Base-by-base conservation (phyloP, 192 early-diverging fungal species). In the Pilaira anomala region DNA sequence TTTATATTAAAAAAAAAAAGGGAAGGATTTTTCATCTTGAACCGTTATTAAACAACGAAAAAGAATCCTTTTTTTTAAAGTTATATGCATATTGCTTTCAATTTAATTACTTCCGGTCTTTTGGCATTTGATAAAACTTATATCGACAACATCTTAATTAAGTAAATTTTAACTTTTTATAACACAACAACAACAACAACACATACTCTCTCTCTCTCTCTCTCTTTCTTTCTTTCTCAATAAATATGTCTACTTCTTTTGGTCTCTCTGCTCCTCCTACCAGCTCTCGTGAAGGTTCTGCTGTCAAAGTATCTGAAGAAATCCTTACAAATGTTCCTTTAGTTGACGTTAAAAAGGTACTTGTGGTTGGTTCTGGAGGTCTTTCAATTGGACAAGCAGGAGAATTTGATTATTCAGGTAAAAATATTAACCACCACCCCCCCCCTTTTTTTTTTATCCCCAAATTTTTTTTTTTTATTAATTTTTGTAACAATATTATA, bases 351-450 rank as follows among this genome's bases (percentile, higher is more conserved):
- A 88, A 86, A 63, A 93, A 94, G 77, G 95, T 95, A 8, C 80
- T 98, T 18, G 87, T 98, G 30, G 90, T 98, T 8, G 96, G 96
- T n/a, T 90, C 87, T 5, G 96, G 96, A 25, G 96, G 96, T 30
- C 77, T 98, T 56, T 88, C 85, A 53, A 98, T 98, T 63, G 96
- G 96, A 14, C 96, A 98, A 76, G 96, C 96, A 5, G 96, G 96
- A 59, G 96, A 98, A 84, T 98, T 98, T 73, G 96, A 98, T 67
- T 98, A 98, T 80, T 98, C 96, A 5, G 91, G 91, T 87, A 79
- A 67, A 76, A 59, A 51, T n/a, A n/a, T n/a, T n/a, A n/a, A n/a
- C n/a, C n/a, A n/a, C n/a, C n/a, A 28, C 30, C 29, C 36, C 36
- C 19, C 22, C 36, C 22, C 28, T 13, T 14, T 39, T 51, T 48